Conservation (phyloP, 345 rosid species). For the Garcia nutans region DNA sequence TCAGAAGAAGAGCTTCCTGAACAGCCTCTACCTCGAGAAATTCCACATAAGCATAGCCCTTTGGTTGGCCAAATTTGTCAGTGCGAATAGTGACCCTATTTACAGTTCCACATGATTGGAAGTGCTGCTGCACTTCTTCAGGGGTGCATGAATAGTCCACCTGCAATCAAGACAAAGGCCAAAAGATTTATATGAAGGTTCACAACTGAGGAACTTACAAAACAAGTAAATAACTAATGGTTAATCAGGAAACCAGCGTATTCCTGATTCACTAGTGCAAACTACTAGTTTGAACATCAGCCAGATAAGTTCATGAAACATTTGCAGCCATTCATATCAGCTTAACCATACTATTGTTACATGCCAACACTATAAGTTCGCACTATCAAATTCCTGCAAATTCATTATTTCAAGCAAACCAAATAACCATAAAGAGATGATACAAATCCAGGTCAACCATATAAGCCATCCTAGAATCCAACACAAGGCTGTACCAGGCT, state of each 20-base stretch:
- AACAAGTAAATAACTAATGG: slow-evolving; percentile 1
- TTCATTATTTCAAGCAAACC: background rate
- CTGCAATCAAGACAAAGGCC: slow-evolving; percentile 31
- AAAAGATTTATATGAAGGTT: background rate
- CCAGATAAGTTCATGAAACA: background rate
- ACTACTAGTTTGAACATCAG: background rate
- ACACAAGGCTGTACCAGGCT: background rate
- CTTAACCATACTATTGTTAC: background rate
- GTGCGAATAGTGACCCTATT: slow-evolving; percentile 70
- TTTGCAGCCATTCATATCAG: background rate
- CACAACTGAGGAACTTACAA: background rate
- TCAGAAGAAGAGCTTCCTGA: slow-evolving; percentile 59
- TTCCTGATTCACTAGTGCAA: background rate
- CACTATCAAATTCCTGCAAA: background rate
- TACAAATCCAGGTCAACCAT: background rate
- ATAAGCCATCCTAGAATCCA: background rate
- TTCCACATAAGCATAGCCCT: slow-evolving; percentile 80
- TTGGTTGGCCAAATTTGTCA: slow-evolving; percentile 73
- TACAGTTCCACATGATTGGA: slow-evolving; percentile 73
- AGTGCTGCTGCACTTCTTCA: slow-evolving; percentile 81
- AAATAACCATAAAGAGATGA: background rate
- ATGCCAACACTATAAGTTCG: background rate
- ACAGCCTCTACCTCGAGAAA: slow-evolving; percentile 65
- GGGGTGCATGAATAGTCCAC: slow-evolving; percentile 75
- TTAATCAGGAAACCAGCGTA: background rate